Conservation (phyloP, 73 alveolate genomes). For the Paraurostyla sp. region DNA sequence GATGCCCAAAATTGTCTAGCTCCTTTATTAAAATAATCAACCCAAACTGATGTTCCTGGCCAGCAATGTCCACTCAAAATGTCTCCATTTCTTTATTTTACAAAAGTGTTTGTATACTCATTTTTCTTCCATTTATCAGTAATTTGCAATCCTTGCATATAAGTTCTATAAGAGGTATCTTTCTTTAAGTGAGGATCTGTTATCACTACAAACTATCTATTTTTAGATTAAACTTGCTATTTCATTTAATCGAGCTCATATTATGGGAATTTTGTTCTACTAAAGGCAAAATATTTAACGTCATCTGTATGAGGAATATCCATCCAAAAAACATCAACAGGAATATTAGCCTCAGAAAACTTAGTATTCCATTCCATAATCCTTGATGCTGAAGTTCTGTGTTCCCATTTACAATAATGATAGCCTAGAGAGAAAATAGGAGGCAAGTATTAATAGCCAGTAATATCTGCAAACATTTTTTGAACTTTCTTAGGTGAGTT, state of each 20-base stretch:
- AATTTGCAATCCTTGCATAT: background rate
- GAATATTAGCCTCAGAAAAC: conserved; percentile 72
- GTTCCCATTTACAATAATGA: conserved; percentile 97
- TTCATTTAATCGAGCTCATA: conserved; percentile 75
- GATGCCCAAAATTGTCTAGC: conserved; percentile 81
- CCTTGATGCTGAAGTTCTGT: conserved; percentile 76
- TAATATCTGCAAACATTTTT: conserved; percentile 70
- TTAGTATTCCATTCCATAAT: conserved; percentile 82
- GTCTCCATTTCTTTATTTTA: background rate
- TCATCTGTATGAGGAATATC: conserved; percentile 90
- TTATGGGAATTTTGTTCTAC: conserved; percentile 76
- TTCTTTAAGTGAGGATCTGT: conserved; percentile 95
- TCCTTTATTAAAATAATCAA: conserved; percentile 82
- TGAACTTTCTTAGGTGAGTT: conserved; percentile 64
- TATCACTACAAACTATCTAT: conserved; percentile 87
- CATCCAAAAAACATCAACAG: conserved; percentile 86
- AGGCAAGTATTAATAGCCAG: conserved; percentile 90
- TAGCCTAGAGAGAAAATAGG: conserved; percentile 90
- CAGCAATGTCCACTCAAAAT: conserved; percentile 89
- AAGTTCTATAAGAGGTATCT: conserved; percentile 23
- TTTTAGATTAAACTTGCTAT: conserved; percentile 73
- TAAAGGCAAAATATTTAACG: conserved; percentile 93
- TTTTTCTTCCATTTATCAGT: background rate
- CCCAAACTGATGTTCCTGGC: conserved; percentile 90
- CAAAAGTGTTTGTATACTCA: conserved; percentile 6